Base-by-base conservation (phyloP, 2,329 filamentous ascomycete genomes). In the Acrocalymma vagum region DNA sequence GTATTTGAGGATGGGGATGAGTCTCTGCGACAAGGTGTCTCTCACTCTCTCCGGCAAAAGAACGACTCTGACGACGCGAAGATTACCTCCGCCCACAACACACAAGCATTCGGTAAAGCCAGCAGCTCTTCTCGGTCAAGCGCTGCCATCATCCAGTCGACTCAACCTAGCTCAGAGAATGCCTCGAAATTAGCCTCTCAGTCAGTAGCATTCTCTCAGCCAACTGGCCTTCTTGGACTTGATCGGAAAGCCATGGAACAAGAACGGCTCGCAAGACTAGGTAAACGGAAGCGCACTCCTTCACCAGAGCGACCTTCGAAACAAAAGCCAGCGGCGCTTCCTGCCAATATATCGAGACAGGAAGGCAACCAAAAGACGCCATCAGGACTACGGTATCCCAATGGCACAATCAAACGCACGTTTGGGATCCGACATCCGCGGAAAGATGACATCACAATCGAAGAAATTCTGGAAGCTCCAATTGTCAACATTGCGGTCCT, bases 191-290 rank as follows among this genome's bases (percentile, higher is more conserved):
- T 9, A n/a, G 24, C 24, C 4, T 28, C 44, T 10, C 15, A 18
- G n/a, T n/a, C n/a, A n/a, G n/a, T n/a, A n/a, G n/a, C n/a, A 32
- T 11, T 13, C 11, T 24, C 32, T 8, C 29, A 32, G 16, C 25
- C 22, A 13, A 27, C 24, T 18, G 74, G 77, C 0, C 55, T 83
- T 0, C 60, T 79, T 4, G 79, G 80, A 3, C 69, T 95, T 1
- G 81, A 96, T 71, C 82, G 92, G 23, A 90, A 85, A 68, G 81
- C 83, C 36, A 94, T 96, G 90, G 93, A 96, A 67, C 78, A 85
- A 58, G 90, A 95, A 63, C 84, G 93, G 26, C 78, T 95, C 10
- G 85, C 83, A 15, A 81, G 92, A 53, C 67, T 84, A 14, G 77
- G 72, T 25, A 78, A 76, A 23, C 73, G 78, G 28, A 88, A 92